Base-by-base conservation (phyloP, 1,284 basidiomycete genomes). In the Ganoderma sinense region DNA sequence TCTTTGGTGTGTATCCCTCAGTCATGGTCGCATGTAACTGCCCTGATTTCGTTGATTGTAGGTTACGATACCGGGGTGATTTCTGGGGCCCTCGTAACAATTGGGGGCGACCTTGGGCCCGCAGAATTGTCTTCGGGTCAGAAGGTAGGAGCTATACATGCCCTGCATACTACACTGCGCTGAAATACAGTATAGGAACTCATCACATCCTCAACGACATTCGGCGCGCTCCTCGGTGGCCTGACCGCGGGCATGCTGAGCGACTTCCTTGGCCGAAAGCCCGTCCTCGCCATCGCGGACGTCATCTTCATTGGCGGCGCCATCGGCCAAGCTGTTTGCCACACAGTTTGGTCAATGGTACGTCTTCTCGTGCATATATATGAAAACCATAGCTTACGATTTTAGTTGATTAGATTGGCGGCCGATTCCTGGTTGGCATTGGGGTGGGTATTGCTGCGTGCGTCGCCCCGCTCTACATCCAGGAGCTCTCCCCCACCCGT, bases 61-160 rank as follows among this genome's bases (percentile, higher is more conserved):
- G 91, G 92, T 33, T 94, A 94, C 76, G 93, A 94, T 77, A 94
- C 93, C 2, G 93, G 93, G 53, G 91, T 94, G 18, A 91, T 94
- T 41, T 92, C 90, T 70, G 93, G 92, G 40, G 89, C 92, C 18
- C 84, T 94, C 43, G 92, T 95, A 20, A 89, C 88, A 8, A 93
- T 95, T 70, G 86, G 88, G 0, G 83, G 84, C 2, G 93, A 94
- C 75, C 84, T 95, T 33, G 92, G 92, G 4, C 84, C 90, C 13
- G 78, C 81, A 18, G 77, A 78, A 11, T 83, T 95, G 14, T 88
- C 89, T 0, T 85, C 89, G 72, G 83, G 85, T 55, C 89, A 94
- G 79, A 93, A 94, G 84, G 91, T 89, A 65, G 61, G 10, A 43
- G 36, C 62, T 51, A 18, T 61, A 33, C 4, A 23, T 16, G 59